Conservation (phyloP, 148 eudicot species). For the Chenopodium album region DNA sequence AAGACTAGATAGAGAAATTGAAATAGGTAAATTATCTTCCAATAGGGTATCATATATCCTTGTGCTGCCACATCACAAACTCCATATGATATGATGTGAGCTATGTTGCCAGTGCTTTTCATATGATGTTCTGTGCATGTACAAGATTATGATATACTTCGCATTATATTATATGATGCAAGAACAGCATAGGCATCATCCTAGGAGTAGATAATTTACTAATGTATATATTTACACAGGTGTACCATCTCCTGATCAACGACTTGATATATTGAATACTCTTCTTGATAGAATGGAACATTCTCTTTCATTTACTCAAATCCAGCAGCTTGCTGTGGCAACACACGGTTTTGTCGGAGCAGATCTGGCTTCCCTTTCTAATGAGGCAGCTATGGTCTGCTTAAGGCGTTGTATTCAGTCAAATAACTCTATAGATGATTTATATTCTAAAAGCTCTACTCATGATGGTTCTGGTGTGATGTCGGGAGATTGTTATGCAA, state of each 20-base stretch:
- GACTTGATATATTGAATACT: slow-evolving; percentile 65
- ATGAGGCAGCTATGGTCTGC: slow-evolving; percentile 77
- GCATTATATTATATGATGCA: neutral
- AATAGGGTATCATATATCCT: neutral
- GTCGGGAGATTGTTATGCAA: slow-evolving; percentile 17
- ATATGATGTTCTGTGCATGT: neutral
- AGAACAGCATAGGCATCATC: neutral
- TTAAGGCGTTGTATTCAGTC: slow-evolving; percentile 50
- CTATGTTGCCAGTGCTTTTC: neutral
- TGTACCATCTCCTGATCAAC: slow-evolving; percentile 86
- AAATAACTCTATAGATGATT: slow-evolving; percentile 24
- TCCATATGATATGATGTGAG: neutral
- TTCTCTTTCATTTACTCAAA: slow-evolving; percentile 49
- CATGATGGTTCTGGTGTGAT: slow-evolving; percentile 28
- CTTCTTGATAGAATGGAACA: slow-evolving; percentile 68
- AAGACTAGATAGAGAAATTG: slow-evolving; percentile 90
- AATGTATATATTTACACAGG: slow-evolving; percentile 42
- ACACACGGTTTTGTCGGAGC: slow-evolving; percentile 99
- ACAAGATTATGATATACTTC: neutral
- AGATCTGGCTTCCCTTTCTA: slow-evolving; percentile 79
- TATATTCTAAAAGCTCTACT: slow-evolving; percentile 12
- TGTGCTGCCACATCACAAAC: neutral
- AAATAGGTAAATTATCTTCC: slow-evolving; percentile 56
- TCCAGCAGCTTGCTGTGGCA: slow-evolving; percentile 60
- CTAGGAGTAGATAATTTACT: neutral